Evolutionary conservation across 164 flowering plant genomes (phyloP).

Genomic region (Aristolochia fimbriata): DNA sequence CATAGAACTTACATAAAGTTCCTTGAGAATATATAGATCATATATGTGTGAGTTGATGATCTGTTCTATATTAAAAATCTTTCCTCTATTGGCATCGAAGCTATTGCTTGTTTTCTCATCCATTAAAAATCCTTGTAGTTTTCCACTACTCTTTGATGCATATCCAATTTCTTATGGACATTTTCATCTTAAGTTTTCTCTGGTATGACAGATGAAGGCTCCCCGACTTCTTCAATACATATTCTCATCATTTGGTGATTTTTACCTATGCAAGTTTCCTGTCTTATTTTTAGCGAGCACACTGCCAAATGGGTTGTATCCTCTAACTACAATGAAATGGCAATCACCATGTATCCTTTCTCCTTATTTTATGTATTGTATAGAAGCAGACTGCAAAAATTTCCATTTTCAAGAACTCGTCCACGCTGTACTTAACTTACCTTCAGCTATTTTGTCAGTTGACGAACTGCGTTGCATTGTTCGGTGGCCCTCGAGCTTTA

Average conservation of each 20-base stretch:
- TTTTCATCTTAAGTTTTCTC: too few relatives aligned
- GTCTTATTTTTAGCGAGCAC: slow-evolving; percentile 39
- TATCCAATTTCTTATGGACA: too few relatives aligned
- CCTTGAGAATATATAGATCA: too few relatives aligned
- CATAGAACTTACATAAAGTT: too few relatives aligned
- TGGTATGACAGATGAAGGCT: slow-evolving; percentile 36
- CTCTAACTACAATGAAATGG: slow-evolving; percentile 20
- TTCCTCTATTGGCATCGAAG: too few relatives aligned
- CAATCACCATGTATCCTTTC: too few relatives aligned
- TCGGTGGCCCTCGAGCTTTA: slow-evolving; percentile 71
- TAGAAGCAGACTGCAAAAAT: too few relatives aligned
- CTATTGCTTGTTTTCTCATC: not conserved
- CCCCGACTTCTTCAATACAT: slow-evolving; percentile 83
- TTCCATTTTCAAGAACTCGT: not conserved
- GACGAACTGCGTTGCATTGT: slow-evolving; percentile 87
- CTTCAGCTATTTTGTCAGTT: slow-evolving; percentile 67
- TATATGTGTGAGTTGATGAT: too few relatives aligned
- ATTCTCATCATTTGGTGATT: slow-evolving; percentile 78
- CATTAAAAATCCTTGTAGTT: too few relatives aligned
- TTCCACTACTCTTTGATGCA: too few relatives aligned
- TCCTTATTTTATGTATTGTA: too few relatives aligned
- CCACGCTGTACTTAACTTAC: slow-evolving; percentile 11
- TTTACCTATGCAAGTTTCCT: slow-evolving; percentile 66
- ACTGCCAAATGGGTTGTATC: slow-evolving; percentile 89
- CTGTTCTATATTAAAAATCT: too few relatives aligned